phyloP scores from a whole-genome alignment of 2,329 filamentous ascomycete species.

The Tolypocladium nubicola region DNA sequence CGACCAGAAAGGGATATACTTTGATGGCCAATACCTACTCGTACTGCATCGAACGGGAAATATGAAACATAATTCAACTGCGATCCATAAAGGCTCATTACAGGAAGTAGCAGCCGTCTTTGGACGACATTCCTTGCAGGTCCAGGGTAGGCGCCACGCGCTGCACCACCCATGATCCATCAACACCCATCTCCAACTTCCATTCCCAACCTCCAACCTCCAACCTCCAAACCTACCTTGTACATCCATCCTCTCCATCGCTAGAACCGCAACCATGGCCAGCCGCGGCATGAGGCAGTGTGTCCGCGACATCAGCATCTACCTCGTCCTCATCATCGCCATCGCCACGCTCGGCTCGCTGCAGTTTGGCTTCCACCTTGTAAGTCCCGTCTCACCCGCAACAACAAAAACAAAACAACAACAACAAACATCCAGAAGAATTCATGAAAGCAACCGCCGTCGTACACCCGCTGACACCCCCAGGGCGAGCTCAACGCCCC shows the following conservation, averaged over 20 bases:
- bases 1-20: too few species aligned
- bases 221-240: too few species aligned
- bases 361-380: conserved; percentile 90
- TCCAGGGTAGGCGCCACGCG: not conserved
- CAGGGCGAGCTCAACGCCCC: conserved; percentile 89
- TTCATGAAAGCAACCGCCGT: not conserved
- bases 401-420: not conserved
- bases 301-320: conserved; percentile 52
- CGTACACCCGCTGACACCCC: not conserved
- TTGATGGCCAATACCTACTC: too few species aligned
- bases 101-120: not conserved
- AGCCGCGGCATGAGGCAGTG: conserved; percentile 13
- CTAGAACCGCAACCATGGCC: conserved; percentile 15
- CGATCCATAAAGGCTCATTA: not conserved
- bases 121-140: not conserved
- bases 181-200: not conserved
- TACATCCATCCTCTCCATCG: not conserved
- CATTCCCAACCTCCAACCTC: not conserved
- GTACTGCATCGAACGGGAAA: too few species aligned
- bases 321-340: conserved; percentile 65
- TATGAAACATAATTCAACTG: too few species aligned
- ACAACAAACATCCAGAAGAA: not conserved
- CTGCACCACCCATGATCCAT: not conserved
- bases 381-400: conserved; percentile 26
- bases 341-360: conserved; percentile 77